Conservation (phyloP, 108 stramenopile species). For the Skeletonema menzelii region DNA sequence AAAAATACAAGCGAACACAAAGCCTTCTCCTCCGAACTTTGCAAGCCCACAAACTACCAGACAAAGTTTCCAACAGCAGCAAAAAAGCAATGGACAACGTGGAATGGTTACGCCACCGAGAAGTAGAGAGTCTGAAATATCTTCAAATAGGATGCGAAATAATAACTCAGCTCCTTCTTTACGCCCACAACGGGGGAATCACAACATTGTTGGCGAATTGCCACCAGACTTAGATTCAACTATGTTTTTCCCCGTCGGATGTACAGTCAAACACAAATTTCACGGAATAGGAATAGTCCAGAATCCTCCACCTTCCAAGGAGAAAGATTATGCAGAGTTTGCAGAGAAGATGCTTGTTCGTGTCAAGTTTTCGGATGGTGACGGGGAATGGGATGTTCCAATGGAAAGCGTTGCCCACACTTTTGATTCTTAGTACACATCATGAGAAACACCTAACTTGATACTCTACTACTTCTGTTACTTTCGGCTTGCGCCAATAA, state of each 20-base stretch:
- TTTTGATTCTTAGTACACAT: conserved; percentile 6
- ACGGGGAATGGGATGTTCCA: conserved; percentile 24
- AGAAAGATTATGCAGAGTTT: conserved; percentile 27
- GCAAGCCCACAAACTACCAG: neutral
- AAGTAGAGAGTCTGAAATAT: neutral
- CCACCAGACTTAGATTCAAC: conserved; percentile 60
- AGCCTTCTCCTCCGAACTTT: neutral
- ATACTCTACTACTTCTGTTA: neutral
- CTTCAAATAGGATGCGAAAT: neutral
- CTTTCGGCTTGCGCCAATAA: neutral
- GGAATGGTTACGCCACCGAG: neutral
- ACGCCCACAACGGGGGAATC: neutral
- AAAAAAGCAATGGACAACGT: conserved; percentile 1
- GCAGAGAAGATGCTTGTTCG: conserved; percentile 46
- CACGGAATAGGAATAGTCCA: conserved; percentile 70
- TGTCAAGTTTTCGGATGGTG: conserved; percentile 22
- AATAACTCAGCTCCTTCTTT: neutral
- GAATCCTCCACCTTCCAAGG: conserved; percentile 55
- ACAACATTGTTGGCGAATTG: conserved; percentile 8
- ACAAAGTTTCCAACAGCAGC: neutral
- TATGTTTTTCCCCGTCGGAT: conserved; percentile 75
- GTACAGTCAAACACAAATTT: conserved; percentile 55
- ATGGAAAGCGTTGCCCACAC: conserved; percentile 28
- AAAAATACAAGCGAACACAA: neutral
- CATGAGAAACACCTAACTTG: too few relatives aligned